Conservation (phyloP, 225 moss, liverwort and hornwort genomes). For the Rhytidiadelphus loreus region DNA sequence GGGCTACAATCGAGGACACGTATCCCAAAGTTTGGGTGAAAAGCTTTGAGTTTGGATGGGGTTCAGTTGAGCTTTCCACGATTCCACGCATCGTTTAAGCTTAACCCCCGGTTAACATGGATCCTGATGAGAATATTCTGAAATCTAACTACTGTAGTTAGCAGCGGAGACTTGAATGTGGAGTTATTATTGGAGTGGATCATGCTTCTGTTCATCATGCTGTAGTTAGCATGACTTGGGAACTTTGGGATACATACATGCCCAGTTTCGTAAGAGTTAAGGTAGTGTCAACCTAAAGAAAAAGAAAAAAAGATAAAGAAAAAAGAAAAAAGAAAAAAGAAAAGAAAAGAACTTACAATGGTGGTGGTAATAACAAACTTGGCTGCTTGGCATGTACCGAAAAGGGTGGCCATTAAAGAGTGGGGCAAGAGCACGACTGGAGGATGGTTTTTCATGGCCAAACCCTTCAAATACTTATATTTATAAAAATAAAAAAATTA, state of each 20-base stretch:
- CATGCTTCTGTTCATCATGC: background rate
- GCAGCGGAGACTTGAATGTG: background rate
- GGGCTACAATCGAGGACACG: background rate
- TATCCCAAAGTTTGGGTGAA: background rate
- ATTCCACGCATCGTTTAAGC: background rate
- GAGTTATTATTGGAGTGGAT: background rate
- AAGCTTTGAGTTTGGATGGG: background rate
- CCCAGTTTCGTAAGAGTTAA: background rate
- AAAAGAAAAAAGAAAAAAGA: too few relatives aligned
- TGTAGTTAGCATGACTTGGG: too few relatives aligned
- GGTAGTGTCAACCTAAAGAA: background rate
- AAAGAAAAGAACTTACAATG: rapidly evolving
- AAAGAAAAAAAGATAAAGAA: background rate
- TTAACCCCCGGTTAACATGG: background rate
- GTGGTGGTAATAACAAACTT: background rate
- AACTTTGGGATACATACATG: background rate
- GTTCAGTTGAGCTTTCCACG: background rate
- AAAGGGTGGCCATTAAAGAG: background rate
- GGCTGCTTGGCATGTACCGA: background rate
- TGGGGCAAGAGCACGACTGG: background rate
- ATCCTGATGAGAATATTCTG: background rate
- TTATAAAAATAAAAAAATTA: too few relatives aligned
- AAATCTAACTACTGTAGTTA: too few relatives aligned
- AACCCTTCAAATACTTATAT: background rate
- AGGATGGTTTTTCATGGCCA: background rate